Conservation (phyloP, 257 asterid genomes). For the Solanum habrochaites region DNA sequence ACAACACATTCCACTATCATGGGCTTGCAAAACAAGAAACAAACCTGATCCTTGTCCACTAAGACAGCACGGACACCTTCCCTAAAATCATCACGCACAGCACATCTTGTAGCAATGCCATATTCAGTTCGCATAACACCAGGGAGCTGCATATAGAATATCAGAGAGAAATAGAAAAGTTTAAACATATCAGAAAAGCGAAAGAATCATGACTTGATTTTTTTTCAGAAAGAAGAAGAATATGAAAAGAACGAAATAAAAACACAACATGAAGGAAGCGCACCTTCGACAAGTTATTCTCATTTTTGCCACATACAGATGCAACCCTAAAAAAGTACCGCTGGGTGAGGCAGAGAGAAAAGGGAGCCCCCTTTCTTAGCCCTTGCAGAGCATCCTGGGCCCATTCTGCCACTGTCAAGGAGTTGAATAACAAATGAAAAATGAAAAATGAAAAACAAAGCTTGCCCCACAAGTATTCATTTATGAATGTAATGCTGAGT, state of each 20-base stretch:
- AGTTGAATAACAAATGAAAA: not conserved
- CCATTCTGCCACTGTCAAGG: conserved; percentile 80
- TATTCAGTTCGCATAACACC: conserved; percentile 90
- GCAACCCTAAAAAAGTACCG: conserved; percentile 65
- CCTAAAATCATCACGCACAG: conserved; percentile 64
- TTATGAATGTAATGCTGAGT: not conserved
- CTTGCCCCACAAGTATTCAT: not conserved
- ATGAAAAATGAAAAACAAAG: not conserved
- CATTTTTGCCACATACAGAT: conserved; percentile 46
- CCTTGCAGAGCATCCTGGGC: conserved; percentile 95
- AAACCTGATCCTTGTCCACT: conserved; percentile 95
- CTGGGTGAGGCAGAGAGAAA: conserved; percentile 78
- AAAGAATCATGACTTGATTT: not conserved
- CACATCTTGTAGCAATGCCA: conserved; percentile 67
- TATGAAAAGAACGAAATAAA: not conserved
- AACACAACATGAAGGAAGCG: not conserved
- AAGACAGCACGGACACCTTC: conserved; percentile 98
- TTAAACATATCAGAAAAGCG: not conserved
- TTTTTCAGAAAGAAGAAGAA: not conserved
- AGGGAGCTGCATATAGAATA: conserved; percentile 41
- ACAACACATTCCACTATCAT: not conserved
- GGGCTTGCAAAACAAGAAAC: conserved; percentile 4
- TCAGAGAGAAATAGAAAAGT: not conserved
- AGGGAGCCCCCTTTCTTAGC: conserved; percentile 82
- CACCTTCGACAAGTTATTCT: conserved; percentile 57